Percentiles rank a stretch among this genome's conserved stretches.
phyloP scores from a whole-genome alignment of 306 rosid genomes.

The Vigna hirtella region DNA sequence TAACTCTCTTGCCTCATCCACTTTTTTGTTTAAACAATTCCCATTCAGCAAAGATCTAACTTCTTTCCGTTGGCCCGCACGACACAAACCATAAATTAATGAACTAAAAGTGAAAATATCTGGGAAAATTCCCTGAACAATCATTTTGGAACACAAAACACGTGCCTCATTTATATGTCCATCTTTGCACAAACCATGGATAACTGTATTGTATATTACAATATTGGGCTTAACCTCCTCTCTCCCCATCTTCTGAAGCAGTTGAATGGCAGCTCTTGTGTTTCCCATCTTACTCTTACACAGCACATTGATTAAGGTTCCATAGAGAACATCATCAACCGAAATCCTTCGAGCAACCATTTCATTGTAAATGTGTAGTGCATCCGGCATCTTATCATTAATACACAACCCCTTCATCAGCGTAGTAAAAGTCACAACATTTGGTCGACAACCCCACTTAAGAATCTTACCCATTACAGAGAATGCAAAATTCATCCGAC shows the following conservation, averaged over 20 bases:
- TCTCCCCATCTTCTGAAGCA: slow-evolving; percentile 11
- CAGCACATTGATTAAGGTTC: slow-evolving; percentile 30
- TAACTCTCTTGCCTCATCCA: neutral
- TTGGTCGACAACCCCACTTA: slow-evolving; percentile 35
- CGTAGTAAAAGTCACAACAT: slow-evolving; percentile 29
- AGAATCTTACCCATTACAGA: slow-evolving; percentile 32
- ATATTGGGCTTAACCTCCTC: slow-evolving; percentile 24
- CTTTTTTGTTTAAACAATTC: slow-evolving; percentile 5
- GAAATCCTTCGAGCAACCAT: neutral
- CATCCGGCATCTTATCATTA: slow-evolving; percentile 10
- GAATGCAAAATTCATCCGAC: slow-evolving; percentile 36
- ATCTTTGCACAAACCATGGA: slow-evolving; percentile 28
- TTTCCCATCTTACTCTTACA: slow-evolving; percentile 15
- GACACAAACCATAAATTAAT: slow-evolving; percentile 27
- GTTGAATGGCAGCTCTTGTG: slow-evolving; percentile 17
- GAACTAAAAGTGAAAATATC: slow-evolving; percentile 34
- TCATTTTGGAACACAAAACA: slow-evolving; percentile 36
- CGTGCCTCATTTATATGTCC: slow-evolving; percentile 31
- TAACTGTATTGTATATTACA: slow-evolving; percentile 27
- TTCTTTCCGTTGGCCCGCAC: neutral
- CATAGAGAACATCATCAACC: slow-evolving; percentile 21
- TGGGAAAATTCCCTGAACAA: slow-evolving; percentile 22
- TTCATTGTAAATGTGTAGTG: neutral
- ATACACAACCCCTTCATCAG: slow-evolving; percentile 13
- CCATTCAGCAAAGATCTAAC: slow-evolving; percentile 11